A percentile compares a stretch with the other conserved stretches of the same genome.
These are phyloP conservation scores for Parietichytrium sp. DNA, from an alignment of 108 stramenopile genomes.

Conservation along the genomic window DNA sequence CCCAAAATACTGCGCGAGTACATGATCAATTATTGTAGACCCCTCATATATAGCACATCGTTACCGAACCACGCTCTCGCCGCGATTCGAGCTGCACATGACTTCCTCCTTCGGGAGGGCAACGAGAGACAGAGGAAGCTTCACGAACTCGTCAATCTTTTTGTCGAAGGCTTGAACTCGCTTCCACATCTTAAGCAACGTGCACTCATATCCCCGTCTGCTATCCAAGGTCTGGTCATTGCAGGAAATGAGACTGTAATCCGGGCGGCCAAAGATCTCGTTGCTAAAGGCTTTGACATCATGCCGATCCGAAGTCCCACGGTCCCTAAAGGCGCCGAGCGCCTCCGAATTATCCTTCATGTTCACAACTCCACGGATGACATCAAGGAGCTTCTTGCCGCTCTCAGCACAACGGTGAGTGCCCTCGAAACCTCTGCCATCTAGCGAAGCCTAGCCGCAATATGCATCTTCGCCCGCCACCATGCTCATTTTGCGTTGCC, in stretches of 20 bases:
- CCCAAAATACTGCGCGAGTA: slow-evolving; percentile 69
- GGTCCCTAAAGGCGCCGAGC: slow-evolving; percentile 83
- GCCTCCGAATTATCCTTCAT: slow-evolving; percentile 85
- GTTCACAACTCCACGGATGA: slow-evolving; percentile 80
- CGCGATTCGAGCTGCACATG: slow-evolving; percentile 73
- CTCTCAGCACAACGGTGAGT: background rate
- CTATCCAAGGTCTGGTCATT: slow-evolving; percentile 88
- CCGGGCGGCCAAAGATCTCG: slow-evolving; percentile 64
- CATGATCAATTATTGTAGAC: slow-evolving; percentile 85
- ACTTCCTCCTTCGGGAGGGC: slow-evolving; percentile 67
- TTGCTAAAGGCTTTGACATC: slow-evolving; percentile 67
- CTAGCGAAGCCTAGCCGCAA: too few species aligned
- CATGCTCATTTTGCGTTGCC: too few species aligned
- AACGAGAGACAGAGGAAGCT: slow-evolving; percentile 59
- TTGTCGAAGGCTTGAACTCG: background rate
- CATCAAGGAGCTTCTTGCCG: slow-evolving; percentile 60
- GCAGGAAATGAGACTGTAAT: slow-evolving; percentile 75
- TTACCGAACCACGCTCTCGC: slow-evolving; percentile 77
- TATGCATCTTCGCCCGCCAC: too few species aligned
- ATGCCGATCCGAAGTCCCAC: slow-evolving; percentile 89
- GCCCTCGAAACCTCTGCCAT: too few species aligned
- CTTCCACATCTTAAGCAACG: slow-evolving; percentile 38
- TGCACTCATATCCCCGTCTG: slow-evolving; percentile 66
- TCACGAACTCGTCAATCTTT: slow-evolving; percentile 39
- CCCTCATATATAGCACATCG: slow-evolving; percentile 90